Evolutionary conservation across 2,329 filamentous ascomycete genomes (phyloP).

Genomic region (Macrophomina phaseolina): DNA sequence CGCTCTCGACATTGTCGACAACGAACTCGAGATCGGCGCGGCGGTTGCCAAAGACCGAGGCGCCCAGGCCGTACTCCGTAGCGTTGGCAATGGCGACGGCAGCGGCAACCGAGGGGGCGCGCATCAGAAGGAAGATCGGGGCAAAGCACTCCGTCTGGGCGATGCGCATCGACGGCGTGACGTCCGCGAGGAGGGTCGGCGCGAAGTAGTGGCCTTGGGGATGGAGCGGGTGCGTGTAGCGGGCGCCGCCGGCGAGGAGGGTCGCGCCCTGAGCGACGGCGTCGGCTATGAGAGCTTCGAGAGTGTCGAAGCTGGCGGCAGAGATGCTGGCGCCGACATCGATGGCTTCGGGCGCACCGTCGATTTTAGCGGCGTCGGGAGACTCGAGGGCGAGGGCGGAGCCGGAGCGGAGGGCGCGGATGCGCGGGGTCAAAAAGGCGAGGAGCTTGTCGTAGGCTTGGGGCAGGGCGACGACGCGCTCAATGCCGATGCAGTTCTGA

Average conservation of each 20-base stretch:
- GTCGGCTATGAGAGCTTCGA: conserved; percentile 77
- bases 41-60: conserved; percentile 79
- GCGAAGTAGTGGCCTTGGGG: conserved; percentile 87
- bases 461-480: conserved; percentile 84
- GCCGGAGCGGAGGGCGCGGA: conserved; percentile 76
- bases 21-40: conserved; percentile 67
- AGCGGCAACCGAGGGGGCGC: conserved; percentile 66
- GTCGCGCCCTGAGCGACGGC: conserved; percentile 80
- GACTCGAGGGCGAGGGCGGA: conserved; percentile 58
- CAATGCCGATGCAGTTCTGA: conserved; percentile 97
- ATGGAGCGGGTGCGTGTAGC: conserved; percentile 73
- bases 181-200: conserved; percentile 89
- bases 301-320: conserved; percentile 71
- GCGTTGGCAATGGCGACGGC: conserved; percentile 82
- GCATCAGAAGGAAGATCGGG: conserved; percentile 86
- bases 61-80: conserved; percentile 83
- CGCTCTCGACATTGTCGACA: conserved; percentile 72
- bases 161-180: conserved; percentile 83
- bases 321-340: conserved; percentile 95
- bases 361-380: conserved; percentile 29
- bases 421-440: conserved; percentile 71
- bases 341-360: conserved; percentile 50
- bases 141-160: conserved; percentile 92
- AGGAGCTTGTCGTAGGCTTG: conserved; percentile 77
- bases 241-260: conserved; percentile 79